phyloP scores from a whole-genome alignment of 2,329 filamentous ascomycete species.

The Dactylellina haptotyla region DNA sequence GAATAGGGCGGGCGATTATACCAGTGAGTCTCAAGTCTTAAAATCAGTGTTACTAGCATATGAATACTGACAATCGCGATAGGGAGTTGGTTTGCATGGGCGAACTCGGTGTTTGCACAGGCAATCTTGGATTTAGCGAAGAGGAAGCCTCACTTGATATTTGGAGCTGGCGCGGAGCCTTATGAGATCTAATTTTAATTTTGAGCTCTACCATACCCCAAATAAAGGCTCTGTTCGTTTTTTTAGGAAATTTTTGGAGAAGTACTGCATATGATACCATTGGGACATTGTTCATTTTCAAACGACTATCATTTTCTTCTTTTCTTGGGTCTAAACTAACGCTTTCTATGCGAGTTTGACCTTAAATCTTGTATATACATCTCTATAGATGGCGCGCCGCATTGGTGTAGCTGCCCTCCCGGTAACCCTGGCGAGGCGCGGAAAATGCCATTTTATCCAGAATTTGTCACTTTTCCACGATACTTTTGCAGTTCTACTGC shows the following conservation, averaged over 20 bases:
- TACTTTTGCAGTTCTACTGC: background rate
- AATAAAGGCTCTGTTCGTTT: background rate
- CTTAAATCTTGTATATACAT: too few species aligned
- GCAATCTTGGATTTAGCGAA: slow-evolving; percentile 89
- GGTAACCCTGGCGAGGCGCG: too few species aligned
- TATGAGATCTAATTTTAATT: slow-evolving; percentile 64
- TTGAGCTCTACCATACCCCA: background rate
- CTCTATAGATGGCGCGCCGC: too few species aligned
- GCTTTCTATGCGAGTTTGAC: background rate
- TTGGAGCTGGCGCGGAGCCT: slow-evolving; percentile 71
- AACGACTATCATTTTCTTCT: background rate
- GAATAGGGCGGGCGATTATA: slow-evolving; percentile 75
- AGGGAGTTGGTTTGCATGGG: slow-evolving; percentile 96
- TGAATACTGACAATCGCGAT: slow-evolving; percentile 22
- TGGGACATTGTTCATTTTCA: slow-evolving; percentile 8
- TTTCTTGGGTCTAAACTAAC: background rate
- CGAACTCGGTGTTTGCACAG: slow-evolving; percentile 93
- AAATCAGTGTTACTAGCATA: background rate
- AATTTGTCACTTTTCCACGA: too few species aligned
- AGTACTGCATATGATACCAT: slow-evolving; percentile 47
- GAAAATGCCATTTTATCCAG: too few species aligned
- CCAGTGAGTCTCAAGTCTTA: slow-evolving; percentile 67
- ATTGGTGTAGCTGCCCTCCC: too few species aligned
- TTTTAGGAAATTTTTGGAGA: slow-evolving; percentile 13
- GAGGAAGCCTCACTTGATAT: slow-evolving; percentile 87